phyloP scores from a whole-genome alignment of 495 filamentous ascomycete genomes.

The Podospora sp. region DNA sequence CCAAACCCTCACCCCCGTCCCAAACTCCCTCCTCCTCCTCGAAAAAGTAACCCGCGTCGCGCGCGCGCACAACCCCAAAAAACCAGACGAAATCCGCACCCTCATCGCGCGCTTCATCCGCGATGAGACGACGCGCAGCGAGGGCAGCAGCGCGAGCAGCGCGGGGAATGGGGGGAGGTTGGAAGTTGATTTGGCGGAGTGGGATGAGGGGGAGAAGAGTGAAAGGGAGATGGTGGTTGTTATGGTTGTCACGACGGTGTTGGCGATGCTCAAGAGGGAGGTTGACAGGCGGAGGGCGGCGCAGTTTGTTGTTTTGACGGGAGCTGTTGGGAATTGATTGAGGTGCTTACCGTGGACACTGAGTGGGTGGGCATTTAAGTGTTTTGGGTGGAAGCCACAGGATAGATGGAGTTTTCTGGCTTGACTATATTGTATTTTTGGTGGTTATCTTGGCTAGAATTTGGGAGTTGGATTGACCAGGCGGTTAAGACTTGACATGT shows the following conservation, averaged over 20 bases:
- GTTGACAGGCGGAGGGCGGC: conserved; percentile 40
- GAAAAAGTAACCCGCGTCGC: conserved; percentile 32
- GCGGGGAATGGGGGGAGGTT: conserved; percentile 59
- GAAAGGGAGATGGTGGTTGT: conserved; percentile 42
- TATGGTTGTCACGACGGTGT: conserved; percentile 54
- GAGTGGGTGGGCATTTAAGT: neutral
- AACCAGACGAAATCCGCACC: conserved; percentile 27
- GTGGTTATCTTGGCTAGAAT: no score
- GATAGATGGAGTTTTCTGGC: no score
- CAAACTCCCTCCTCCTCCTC: conserved; percentile 42
- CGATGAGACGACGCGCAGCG: conserved; percentile 44
- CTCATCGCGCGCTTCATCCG: conserved; percentile 52
- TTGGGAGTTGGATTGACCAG: no score
- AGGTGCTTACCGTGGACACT: neutral
- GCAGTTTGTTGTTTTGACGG: conserved; percentile 33
- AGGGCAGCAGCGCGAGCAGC: conserved; percentile 41
- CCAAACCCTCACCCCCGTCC: conserved; percentile 27
- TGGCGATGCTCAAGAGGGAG: conserved; percentile 63
- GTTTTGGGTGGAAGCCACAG: neutral
- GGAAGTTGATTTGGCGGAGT: conserved; percentile 40
- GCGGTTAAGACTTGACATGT: no score
- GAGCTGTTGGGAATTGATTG: neutral
- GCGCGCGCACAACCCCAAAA: conserved; percentile 2
- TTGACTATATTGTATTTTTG: neutral
- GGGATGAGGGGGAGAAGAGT: conserved; percentile 23